phyloP scores from a whole-genome alignment of 2,329 filamentous ascomycete species.

The Pseudopithomyces maydicus region DNA sequence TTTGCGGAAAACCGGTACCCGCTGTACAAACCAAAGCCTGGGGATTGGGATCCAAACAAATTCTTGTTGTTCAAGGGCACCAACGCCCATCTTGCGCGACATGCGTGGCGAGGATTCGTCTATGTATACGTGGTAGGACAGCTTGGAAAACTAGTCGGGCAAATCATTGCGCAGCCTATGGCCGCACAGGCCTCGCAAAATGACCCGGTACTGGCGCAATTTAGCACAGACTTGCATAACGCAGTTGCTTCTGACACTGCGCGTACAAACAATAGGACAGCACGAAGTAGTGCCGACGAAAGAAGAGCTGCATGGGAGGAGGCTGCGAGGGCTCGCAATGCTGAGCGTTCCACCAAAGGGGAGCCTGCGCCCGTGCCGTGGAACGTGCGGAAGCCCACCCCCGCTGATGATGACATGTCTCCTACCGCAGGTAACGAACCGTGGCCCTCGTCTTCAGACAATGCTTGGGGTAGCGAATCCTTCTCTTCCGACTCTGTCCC shows the following conservation, averaged over 20 bases:
- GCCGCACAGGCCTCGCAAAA: slow-evolving; percentile 40
- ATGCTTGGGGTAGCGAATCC: slow-evolving; percentile 22
- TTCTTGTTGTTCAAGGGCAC: slow-evolving; percentile 42
- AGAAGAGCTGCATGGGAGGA: slow-evolving; percentile 9
- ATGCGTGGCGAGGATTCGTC: slow-evolving; percentile 31
- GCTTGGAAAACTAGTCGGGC: slow-evolving; percentile 42
- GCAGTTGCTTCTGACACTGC: slow-evolving; percentile 19
- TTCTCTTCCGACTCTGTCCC: slow-evolving; percentile 34
- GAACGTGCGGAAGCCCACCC: background rate
- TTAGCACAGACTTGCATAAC: slow-evolving; percentile 42
- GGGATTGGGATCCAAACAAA: slow-evolving; percentile 46
- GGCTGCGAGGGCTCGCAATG: slow-evolving; percentile 8
- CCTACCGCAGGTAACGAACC: slow-evolving; percentile 44
- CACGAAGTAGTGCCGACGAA: background rate
- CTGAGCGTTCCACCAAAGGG: background rate
- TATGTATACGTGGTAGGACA: slow-evolving; percentile 33
- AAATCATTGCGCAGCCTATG: slow-evolving; percentile 37
- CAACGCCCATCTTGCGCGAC: slow-evolving; percentile 33
- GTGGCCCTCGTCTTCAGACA: slow-evolving; percentile 15
- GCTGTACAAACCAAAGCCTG: slow-evolving; percentile 46
- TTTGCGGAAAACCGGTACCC: slow-evolving; percentile 47
- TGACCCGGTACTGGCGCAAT: slow-evolving; percentile 49
- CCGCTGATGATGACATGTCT: slow-evolving; percentile 47
- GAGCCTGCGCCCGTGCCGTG: slow-evolving; percentile 17
- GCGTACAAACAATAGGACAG: background rate